Evolutionary conservation across 2,329 filamentous ascomycete genomes (phyloP), one percentile per base, ranked within the genome.

Genomic region (Penicillium digitatum): DNA sequence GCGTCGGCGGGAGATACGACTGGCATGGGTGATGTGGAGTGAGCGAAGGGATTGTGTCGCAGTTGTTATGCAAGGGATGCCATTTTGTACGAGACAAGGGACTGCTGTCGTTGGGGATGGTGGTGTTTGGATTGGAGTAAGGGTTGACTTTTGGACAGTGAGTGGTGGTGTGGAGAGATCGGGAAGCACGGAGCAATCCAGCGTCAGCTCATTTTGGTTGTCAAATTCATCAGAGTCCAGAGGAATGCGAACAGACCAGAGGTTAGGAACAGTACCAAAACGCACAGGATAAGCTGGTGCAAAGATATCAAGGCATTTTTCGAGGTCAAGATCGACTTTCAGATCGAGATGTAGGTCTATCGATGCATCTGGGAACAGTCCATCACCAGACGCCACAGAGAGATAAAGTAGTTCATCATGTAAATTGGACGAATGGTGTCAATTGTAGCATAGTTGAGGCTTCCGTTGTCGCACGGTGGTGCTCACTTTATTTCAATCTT

Each of bases 31-130:
- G 26, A 44, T 38, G 10, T 56, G 54, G 6, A 56, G 44, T 29
- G 44, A 38, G 31, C 54, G 54, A 18, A 56, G 54, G 26, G 32
- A 43, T 10, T 49, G 29, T 16, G 54, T 56, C n/a, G 49, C 54
- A n/a, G 44, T 48, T 38, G 48, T 27, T 16, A 56, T 48, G 27
- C 54, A 56, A n/a, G 44, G 32, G 34, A 44, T 27, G 5, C 26
- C 44, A n/a, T 34, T 12, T 31, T 56, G 24, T 32, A 26, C 20
- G n/a, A 44, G 16, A 11, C 54, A 53, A 16, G 44, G 48, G n/a
- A 20, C 12, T 10, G 24, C 34, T 22, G 37, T 26, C 12, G 42
- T 37, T 16, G 16, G 26, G 3, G 38, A 37, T 32, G 48, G 29
- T 40, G 48, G 38, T 22, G 42, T 53, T 47, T 44, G 27, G 5